Percentiles rank a stretch among this genome's conserved stretches.
These are phyloP conservation scores for Lyophyllum decastes DNA, from an alignment of 768 basidiomycete species.

Conservation along the genomic window DNA sequence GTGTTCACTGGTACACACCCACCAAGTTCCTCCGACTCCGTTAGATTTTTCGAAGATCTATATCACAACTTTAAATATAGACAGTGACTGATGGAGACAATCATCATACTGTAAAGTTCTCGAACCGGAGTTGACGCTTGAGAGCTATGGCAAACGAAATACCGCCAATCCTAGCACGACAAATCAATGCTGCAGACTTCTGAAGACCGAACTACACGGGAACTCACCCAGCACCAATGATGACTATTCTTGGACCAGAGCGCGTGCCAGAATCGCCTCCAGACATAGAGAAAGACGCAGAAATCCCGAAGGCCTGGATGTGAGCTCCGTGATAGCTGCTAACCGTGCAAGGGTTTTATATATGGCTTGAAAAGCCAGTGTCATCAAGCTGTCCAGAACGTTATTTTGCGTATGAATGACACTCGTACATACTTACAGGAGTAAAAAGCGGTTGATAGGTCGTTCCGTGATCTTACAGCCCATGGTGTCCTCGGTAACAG, in stretches of 20 bases:
- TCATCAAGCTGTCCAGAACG: not conserved
- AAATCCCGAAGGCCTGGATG: not conserved
- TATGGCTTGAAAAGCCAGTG: not conserved
- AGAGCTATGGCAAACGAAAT: constrained; percentile 43
- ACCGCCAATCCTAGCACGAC: constrained; percentile 36
- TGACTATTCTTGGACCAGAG: constrained; percentile 22
- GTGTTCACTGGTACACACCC: constrained; percentile 34
- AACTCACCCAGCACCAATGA: constrained; percentile 36
- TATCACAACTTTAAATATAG: not conserved
- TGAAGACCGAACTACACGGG: not conserved
- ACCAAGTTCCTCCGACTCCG: constrained; percentile 54
- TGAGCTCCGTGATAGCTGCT: too few species aligned
- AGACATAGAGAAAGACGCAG: not conserved
- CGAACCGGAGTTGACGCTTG: constrained; percentile 35
- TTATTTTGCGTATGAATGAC: too few species aligned
- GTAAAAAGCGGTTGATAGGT: too few species aligned
- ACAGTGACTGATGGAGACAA: not conserved
- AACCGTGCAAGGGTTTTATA: not conserved
- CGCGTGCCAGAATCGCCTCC: not conserved
- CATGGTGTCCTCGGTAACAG: too few species aligned
- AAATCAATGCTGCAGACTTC: not conserved
- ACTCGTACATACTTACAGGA: too few species aligned
- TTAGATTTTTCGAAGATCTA: constrained; percentile 49
- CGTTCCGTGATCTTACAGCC: too few species aligned
- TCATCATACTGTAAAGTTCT: constrained; percentile 40